Evolutionary conservation across 164 flowering plant species (phyloP).

Genomic region (Nymphaea colorata): DNA sequence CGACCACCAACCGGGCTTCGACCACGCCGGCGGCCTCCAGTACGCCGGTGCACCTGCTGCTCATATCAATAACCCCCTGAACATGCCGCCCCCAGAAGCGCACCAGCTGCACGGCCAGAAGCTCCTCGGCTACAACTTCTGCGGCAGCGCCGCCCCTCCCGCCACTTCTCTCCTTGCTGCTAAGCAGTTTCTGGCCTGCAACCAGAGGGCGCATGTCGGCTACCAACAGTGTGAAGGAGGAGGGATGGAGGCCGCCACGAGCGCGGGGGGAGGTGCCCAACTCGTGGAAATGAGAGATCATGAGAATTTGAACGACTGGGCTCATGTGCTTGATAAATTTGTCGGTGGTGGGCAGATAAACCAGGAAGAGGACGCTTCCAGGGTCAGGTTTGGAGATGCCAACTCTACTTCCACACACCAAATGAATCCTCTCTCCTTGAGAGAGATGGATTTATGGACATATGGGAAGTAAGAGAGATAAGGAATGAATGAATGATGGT

Average conservation of each 20-base stretch:
- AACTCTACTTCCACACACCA: slow-evolving; percentile 22
- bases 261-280: slow-evolving; percentile 16
- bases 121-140: slow-evolving; percentile 19
- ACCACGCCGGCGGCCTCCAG: slow-evolving; percentile 28
- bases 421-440: slow-evolving; percentile 42
- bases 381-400: slow-evolving; percentile 27
- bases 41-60: slow-evolving; percentile 12
- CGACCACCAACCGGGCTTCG: slow-evolving; percentile 14
- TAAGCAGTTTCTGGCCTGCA: slow-evolving; percentile 33
- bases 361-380: slow-evolving; percentile 15
- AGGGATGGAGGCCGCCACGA: neutral
- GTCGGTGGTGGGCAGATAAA: slow-evolving; percentile 14
- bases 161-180: slow-evolving; percentile 19
- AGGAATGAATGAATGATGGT: no score
- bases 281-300: slow-evolving; percentile 16
- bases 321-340: slow-evolving; percentile 34
- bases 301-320: slow-evolving; percentile 44
- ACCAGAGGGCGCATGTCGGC: neutral
- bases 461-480: slow-evolving; percentile 32
- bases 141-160: slow-evolving; percentile 13
- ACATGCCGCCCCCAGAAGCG: slow-evolving; percentile 25
- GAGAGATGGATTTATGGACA: slow-evolving; percentile 87
- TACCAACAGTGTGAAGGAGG: neutral
- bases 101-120: slow-evolving; percentile 13
- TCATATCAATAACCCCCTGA: slow-evolving; percentile 9